These are phyloP conservation scores for Oryza coarctata DNA, from an alignment of 176 grass and related monocot species.

Conservation along the genomic window DNA sequence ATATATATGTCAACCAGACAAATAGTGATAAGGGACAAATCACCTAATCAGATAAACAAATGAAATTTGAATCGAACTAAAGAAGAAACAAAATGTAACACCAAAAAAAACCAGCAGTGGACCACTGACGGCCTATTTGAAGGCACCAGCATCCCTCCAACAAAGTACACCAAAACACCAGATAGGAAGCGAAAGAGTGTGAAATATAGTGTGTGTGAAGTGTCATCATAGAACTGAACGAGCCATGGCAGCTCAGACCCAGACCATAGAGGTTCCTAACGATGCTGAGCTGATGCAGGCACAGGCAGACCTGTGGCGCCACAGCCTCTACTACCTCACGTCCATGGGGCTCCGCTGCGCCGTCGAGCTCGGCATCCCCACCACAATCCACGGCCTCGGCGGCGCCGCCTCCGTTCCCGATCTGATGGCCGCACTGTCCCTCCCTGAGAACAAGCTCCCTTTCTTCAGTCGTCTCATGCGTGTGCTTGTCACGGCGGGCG, in stretches of 20 bases:
- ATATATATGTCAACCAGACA: too few species aligned
- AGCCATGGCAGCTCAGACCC: not conserved
- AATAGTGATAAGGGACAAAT: too few species aligned
- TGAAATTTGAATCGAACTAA: too few species aligned
- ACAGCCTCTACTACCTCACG: not conserved
- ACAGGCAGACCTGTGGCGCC: not conserved
- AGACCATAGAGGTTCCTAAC: not conserved
- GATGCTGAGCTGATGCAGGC: not conserved
- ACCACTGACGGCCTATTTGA: too few species aligned
- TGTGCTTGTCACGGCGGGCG: not conserved
- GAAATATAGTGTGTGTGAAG: too few species aligned
- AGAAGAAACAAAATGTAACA: too few species aligned
- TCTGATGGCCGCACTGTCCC: not conserved
- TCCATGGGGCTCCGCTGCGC: not conserved
- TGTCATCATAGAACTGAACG: too few species aligned
- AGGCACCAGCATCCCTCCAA: too few species aligned
- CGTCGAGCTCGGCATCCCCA: not conserved
- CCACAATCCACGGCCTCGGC: not conserved
- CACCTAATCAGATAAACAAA: too few species aligned
- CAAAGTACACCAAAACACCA: too few species aligned
- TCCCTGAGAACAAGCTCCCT: not conserved
- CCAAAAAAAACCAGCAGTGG: too few species aligned
- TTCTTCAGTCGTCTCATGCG: not conserved
- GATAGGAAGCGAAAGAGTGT: too few species aligned
- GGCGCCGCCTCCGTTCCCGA: not conserved